Conservation (phyloP, 441 rosid species). For the Erodium moschatum region DNA sequence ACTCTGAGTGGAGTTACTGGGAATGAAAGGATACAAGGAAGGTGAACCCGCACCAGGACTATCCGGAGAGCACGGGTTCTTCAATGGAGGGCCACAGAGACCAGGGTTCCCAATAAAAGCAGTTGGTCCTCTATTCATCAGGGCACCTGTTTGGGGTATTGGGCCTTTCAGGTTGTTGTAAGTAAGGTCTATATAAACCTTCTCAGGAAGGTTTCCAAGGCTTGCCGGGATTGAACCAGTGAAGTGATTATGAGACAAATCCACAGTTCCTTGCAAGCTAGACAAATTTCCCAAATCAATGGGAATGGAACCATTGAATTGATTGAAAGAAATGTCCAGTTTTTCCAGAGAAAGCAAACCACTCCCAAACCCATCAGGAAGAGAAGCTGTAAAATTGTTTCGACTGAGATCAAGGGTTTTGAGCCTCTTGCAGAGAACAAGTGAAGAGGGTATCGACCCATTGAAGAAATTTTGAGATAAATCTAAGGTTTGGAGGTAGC, state of each 20-base stretch:
- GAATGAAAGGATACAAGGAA: too few relatives aligned
- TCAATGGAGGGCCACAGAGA: too few relatives aligned
- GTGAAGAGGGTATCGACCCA: constrained; percentile 47
- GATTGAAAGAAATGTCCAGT: constrained; percentile 68
- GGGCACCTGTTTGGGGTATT: too few relatives aligned
- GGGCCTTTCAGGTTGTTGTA: too few relatives aligned
- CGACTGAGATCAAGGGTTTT: constrained; percentile 62
- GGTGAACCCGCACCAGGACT: too few relatives aligned
- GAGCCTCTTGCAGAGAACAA: constrained; percentile 33
- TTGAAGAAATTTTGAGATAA: constrained; percentile 70
- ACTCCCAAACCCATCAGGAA: constrained; percentile 63
- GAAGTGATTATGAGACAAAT: constrained; percentile 78
- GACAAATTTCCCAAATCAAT: constrained; percentile 66
- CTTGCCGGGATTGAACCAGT: constrained; percentile 69
- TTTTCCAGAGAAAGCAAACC: constrained; percentile 57
- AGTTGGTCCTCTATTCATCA: too few relatives aligned
- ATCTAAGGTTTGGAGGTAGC: constrained; percentile 30
- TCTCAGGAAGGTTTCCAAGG: constrained; percentile 82
- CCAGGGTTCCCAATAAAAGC: too few relatives aligned
- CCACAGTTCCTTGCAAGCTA: constrained; percentile 84
- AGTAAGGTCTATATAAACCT: constrained; percentile 59
- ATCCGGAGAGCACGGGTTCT: too few relatives aligned
- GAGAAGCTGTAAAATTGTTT: constrained; percentile 62
- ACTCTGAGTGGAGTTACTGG: too few relatives aligned
- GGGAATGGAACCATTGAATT: constrained; percentile 60